phyloP scores from a whole-genome alignment of 202 grass and related monocot species.

The Dendrocalamus latiflorus region DNA sequence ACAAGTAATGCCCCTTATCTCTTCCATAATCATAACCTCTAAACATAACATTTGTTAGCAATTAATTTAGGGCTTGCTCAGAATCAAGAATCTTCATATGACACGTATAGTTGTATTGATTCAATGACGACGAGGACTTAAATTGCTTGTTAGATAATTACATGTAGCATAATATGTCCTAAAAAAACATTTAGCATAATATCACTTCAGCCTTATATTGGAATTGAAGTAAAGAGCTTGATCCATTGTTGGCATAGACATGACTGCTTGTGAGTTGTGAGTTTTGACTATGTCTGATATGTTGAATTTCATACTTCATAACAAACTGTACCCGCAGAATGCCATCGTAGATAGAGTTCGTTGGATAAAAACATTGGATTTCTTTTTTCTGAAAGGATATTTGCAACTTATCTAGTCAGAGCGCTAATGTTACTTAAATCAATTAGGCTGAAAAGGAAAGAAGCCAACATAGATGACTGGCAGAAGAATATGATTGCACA shows the following conservation, averaged over 20 bases:
- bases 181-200: neutral
- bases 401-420: neutral
- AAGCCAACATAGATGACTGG: slow-evolving; percentile 60
- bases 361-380: neutral
- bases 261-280: neutral
- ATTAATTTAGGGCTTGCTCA: neutral
- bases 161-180: neutral
- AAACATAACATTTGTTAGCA: slow-evolving; percentile 6
- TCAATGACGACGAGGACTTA: neutral
- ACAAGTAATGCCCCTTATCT: slow-evolving; percentile 46
- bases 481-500: slow-evolving; percentile 47
- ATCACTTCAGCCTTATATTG: slow-evolving; percentile 7
- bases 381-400: neutral
- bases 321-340: neutral
- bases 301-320: slow-evolving; percentile 1
- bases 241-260: neutral
- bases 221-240: neutral
- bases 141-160: slow-evolving; percentile 14
- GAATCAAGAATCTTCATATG: slow-evolving; percentile 10
- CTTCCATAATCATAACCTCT: neutral
- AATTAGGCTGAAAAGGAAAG: slow-evolving; percentile 61
- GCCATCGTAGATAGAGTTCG: neutral
- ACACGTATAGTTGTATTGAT: slow-evolving; percentile 2
- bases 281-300: neutral
- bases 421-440: slow-evolving; percentile 22